Evolutionary conservation across 306 rosid genomes (phyloP).

Genomic region (Astragalus glycyphyllos): DNA sequence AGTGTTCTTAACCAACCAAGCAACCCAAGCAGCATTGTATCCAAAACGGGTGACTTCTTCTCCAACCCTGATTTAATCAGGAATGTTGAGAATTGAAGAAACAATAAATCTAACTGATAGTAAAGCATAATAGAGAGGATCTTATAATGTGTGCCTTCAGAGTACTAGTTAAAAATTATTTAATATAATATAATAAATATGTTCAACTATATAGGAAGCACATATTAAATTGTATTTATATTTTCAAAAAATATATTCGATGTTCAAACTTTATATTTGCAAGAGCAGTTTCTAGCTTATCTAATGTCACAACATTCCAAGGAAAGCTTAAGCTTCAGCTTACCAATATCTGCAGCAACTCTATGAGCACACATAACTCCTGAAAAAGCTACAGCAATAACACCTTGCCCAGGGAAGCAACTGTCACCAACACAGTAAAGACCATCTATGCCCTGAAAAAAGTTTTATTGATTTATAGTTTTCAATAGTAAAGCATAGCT

Average conservation of each 20-base stretch:
- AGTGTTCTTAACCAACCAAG: slow-evolving; percentile 86
- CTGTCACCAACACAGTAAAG: slow-evolving; percentile 99
- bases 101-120: not conserved
- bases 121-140: slow-evolving; percentile 11
- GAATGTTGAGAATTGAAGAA: slow-evolving; percentile 14
- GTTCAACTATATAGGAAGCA: not conserved
- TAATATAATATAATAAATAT: not conserved
- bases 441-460: slow-evolving; percentile 79
- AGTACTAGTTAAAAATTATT: not conserved
- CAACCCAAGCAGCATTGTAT: slow-evolving; percentile 69
- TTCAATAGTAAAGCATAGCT: slow-evolving; percentile 36
- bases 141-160: not conserved
- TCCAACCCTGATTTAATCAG: slow-evolving; percentile 65
- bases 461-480: slow-evolving; percentile 31
- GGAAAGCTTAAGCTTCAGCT: slow-evolving; percentile 26
- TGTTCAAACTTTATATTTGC: not conserved
- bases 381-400: slow-evolving; percentile 92
- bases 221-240: not conserved
- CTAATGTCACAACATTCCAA: slow-evolving; percentile 2
- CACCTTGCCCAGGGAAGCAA: slow-evolving; percentile 99
- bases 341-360: slow-evolving; percentile 94
- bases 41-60: slow-evolving; percentile 86
- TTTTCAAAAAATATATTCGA: not conserved
- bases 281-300: slow-evolving; percentile 8
- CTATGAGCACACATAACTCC: slow-evolving; percentile 99